Percentiles rank a stretch among this genome's conserved stretches.
phyloP scores from a whole-genome alignment of 2,329 filamentous ascomycete genomes.

The Pseudogymnoascus sp. region DNA sequence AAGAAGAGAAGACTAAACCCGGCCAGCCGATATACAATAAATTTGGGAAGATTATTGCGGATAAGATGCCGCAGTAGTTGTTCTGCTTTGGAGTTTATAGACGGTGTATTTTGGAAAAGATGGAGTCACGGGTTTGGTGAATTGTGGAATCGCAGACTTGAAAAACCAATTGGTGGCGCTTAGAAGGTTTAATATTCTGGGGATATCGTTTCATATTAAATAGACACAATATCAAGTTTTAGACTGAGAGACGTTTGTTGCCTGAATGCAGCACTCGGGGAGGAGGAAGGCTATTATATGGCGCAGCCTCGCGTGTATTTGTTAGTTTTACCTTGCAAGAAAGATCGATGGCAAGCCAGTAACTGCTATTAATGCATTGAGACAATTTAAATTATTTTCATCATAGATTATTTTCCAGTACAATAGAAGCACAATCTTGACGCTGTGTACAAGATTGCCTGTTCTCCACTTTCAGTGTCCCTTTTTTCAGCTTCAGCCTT shows the following conservation, averaged over 20 bases:
- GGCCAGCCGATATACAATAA: constrained; percentile 32
- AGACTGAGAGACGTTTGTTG: background rate
- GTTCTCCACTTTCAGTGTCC: background rate
- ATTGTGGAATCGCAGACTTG: background rate
- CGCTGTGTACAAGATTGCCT: background rate
- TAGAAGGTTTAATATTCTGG: background rate
- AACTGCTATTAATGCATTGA: background rate
- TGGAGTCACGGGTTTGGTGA: background rate
- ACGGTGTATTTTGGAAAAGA: background rate
- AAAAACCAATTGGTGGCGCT: background rate
- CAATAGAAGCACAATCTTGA: background rate
- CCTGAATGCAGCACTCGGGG: background rate
- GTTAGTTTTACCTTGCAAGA: background rate
- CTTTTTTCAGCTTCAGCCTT: background rate
- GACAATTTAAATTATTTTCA: background rate
- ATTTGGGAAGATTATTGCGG: constrained; percentile 31
- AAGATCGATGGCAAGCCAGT: background rate
- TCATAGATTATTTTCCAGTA: background rate
- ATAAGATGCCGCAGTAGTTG: constrained; percentile 13
- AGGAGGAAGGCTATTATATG: background rate
- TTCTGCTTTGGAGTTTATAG: background rate
- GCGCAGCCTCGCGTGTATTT: background rate
- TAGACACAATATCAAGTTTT: background rate
- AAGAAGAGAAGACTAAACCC: constrained; percentile 23
- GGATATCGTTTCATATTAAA: background rate